phyloP scores from a whole-genome alignment of 1,284 basidiomycete genomes.

The Microbotryum lychnidis-dioicae region DNA sequence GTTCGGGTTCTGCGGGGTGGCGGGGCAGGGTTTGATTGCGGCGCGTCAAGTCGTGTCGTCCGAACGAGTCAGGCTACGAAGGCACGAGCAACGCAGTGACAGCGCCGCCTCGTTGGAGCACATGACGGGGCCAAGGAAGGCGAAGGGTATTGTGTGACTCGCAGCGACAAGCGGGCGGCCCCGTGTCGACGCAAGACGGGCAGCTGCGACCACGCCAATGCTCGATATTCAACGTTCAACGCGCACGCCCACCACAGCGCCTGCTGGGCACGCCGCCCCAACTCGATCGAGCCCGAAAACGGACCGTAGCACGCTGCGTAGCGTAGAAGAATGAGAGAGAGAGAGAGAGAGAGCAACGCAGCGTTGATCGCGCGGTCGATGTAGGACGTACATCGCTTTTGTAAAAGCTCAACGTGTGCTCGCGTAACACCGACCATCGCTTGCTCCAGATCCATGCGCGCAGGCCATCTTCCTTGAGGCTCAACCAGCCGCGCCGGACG shows the following conservation, averaged over 20 bases:
- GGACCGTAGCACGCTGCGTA: neutral
- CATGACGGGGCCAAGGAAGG: too few relatives aligned
- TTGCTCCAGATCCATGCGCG: conserved; percentile 87
- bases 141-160: too few relatives aligned
- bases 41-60: too few relatives aligned
- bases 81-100: too few relatives aligned
- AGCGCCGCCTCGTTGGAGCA: too few relatives aligned
- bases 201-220: neutral
- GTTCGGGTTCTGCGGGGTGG: conserved; percentile 46
- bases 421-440: conserved; percentile 80
- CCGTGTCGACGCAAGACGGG: neutral
- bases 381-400: conserved; percentile 68
- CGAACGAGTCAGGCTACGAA: too few relatives aligned
- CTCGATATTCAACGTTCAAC: too few relatives aligned
- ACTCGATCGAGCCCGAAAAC: neutral
- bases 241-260: too few relatives aligned
- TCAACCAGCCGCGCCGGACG: conserved; percentile 61
- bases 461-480: conserved; percentile 81
- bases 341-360: conserved; percentile 38
- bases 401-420: conserved; percentile 71
- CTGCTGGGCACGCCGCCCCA: too few relatives aligned
- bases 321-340: neutral
- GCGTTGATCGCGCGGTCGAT: too few relatives aligned
- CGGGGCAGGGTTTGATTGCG: neutral
- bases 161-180: too few relatives aligned